Evolutionary conservation across 2,329 filamentous ascomycete species (phyloP), one percentile per base, ranked within the genome.

Genomic region (Diaporthe amygdali): DNA sequence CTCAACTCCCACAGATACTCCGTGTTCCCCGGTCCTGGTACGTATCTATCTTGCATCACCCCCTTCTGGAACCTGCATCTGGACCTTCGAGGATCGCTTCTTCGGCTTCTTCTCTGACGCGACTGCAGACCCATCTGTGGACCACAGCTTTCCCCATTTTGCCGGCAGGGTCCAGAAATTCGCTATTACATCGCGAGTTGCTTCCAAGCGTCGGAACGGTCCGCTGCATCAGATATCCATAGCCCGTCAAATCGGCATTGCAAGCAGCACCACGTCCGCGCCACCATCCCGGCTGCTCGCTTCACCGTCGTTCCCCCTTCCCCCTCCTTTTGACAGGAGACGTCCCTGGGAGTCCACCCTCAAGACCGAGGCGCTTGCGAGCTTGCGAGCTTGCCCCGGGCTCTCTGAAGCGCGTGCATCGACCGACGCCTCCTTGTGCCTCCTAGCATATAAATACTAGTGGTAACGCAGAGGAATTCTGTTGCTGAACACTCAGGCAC

Each of bases 51-150:
- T 37, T 49, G 59, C 59, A 64, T 37, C 44, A 49, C 30, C 37
- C 44, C 59, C 59, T 30, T 47, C 20, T 37, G 41, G 25, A 22
- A 39, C 9, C 30, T 39, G 30, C 7, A 49, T 51, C 66, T 39
- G 55, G 30, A 27, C 49, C 54, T 12, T 39, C 22, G 41, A 59
- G 66, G 37, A 41, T 59, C 52, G 41, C 52, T 49, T 59, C 39
- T 68, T 59, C 66, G 66, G 66, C 66, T 39, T 68, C 52, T 59
- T 49, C 34, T 59, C 52, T 46, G 34, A 68, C 52, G 52, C 66
- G 52, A 68, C 66, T 22, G 52, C 41, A 68, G 52, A 68, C 52
- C 66, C 66, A 68, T 68, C 32, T 51, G 37, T 25, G 55, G 37
- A 39, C 52, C 32, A 49, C 52, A 68, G 59, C 59, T 56, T 59